phyloP scores from a whole-genome alignment of 192 early-diverging fungal genomes.

The Jimgerdemannia flammicorona region DNA sequence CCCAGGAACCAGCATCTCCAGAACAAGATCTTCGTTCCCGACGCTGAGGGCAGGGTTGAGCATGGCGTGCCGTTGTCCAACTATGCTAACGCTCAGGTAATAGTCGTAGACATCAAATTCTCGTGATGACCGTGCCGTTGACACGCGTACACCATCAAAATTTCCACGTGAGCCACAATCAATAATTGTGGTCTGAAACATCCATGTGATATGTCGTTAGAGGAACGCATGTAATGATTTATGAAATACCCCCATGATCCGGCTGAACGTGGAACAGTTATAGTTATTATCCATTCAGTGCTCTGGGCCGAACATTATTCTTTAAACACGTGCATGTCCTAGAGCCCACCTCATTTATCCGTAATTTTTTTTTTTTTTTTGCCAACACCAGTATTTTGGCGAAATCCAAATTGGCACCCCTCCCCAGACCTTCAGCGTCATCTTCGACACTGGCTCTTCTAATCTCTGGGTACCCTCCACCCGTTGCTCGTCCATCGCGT shows the following conservation, averaged over 20 bases:
- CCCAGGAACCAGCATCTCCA: slow-evolving; percentile 8
- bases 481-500: slow-evolving; percentile 92
- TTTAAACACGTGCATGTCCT: neutral
- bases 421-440: slow-evolving; percentile 85
- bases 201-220: no score
- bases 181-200: no score
- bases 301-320: neutral
- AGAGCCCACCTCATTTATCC: neutral
- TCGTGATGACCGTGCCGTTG: no score
- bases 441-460: slow-evolving; percentile 92
- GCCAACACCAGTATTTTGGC: slow-evolving; percentile 80
- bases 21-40: slow-evolving; percentile 40
- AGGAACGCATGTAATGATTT: no score
- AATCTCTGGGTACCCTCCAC: slow-evolving; percentile 98
- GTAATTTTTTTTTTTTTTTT: neutral
- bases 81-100: slow-evolving; percentile 90
- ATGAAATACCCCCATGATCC: neutral
- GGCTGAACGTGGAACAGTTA: no score
- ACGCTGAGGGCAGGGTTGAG: slow-evolving; percentile 48
- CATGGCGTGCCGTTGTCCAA: slow-evolving; percentile 82
- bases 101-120: neutral
- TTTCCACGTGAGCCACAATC: neutral
- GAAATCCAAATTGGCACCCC: slow-evolving; percentile 86
- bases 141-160: neutral
- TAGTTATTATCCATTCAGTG: no score